Evolutionary conservation across 2,329 filamentous ascomycete genomes (phyloP), one percentile per base, ranked within the genome.

Genomic region (Neopestalotiopsis sp.): DNA sequence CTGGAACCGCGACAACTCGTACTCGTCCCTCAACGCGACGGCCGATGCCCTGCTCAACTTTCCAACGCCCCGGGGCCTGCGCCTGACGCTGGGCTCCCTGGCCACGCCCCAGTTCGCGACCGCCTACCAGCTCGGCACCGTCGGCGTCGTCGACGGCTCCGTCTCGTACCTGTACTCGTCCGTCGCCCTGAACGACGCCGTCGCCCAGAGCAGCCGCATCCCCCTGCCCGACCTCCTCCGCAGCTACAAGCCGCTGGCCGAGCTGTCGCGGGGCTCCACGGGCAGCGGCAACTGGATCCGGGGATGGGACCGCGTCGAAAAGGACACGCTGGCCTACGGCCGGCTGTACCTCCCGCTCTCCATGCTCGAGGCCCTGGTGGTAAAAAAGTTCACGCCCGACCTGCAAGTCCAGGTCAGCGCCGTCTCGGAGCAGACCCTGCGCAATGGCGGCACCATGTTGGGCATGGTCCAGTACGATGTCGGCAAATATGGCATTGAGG

Each of bases 151-250:
- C 65, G 95, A 98, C 82, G 96, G 96, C 79, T 97, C 94, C n/a
- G 89, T 99, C 68, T 97, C 95, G 14, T 99, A 98, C 82, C 89
- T 99, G 67, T 98, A 97, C 84, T 97, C 94, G 63, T 97, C 94
- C 2, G 86, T 96, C 9, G 91, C 94, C 13, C 87, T 98, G 68
- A 83, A 86, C 53, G 85, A 91, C 65, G 83, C 88, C 83, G 72
- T 94, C 86, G 80, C 87, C 12, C 88, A 90, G 80, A 97, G 94
- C 74, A 90, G 91, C 62, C 84, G 88, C 28, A 91, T 98, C 49
- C 90, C 94, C 14, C 84, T 99, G 10, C 91, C 91, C 40, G 88
- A 91, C 73, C 87, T 98, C 28, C 89, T 97, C 64, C 89, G 90
- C 68, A 94, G 95, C 1, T 98, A 98, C 79, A 89, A 92, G 68